These are phyloP conservation scores for Ilex asprella DNA, from an alignment of 257 asterid species.

Conservation along the genomic window DNA sequence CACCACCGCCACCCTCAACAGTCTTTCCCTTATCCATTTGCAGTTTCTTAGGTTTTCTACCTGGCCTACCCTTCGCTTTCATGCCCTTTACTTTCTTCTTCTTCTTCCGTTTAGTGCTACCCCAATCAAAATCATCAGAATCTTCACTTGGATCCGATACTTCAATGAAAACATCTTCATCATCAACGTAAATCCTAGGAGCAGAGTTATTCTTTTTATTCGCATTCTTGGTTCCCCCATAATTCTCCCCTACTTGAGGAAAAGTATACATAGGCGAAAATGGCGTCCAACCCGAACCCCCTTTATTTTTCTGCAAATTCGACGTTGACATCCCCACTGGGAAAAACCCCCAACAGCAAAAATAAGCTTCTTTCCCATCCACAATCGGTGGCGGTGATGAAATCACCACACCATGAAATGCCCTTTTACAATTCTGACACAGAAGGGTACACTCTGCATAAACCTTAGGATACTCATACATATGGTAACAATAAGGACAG, in stretches of 20 bases:
- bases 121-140: conserved; percentile 62
- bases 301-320: conserved; percentile 30
- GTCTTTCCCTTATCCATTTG: conserved; percentile 50
- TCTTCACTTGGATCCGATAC: conserved; percentile 56
- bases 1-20: conserved; percentile 18
- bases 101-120: conserved; percentile 5
- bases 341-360: conserved; percentile 72
- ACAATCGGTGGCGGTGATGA: conserved; percentile 61
- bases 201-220: conserved; percentile 18
- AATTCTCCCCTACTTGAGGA: conserved; percentile 29
- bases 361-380: conserved; percentile 58
- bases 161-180: conserved; percentile 63
- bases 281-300: conserved; percentile 58
- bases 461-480: conserved; percentile 66
- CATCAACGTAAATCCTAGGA: conserved; percentile 58
- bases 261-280: conserved; percentile 73
- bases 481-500: conserved; percentile 73
- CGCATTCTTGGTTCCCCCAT: conserved; percentile 2
- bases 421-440: conserved; percentile 73
- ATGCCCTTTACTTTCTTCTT: conserved; percentile 24
- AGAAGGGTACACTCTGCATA: conserved; percentile 62
- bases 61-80: conserved; percentile 19
- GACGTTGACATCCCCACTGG: conserved; percentile 54
- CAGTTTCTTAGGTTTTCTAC: conserved; percentile 33
- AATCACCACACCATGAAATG: conserved; percentile 68